Evolutionary conservation across 2,329 filamentous ascomycete genomes (phyloP).

Genomic region (Clarireedia paspali): DNA sequence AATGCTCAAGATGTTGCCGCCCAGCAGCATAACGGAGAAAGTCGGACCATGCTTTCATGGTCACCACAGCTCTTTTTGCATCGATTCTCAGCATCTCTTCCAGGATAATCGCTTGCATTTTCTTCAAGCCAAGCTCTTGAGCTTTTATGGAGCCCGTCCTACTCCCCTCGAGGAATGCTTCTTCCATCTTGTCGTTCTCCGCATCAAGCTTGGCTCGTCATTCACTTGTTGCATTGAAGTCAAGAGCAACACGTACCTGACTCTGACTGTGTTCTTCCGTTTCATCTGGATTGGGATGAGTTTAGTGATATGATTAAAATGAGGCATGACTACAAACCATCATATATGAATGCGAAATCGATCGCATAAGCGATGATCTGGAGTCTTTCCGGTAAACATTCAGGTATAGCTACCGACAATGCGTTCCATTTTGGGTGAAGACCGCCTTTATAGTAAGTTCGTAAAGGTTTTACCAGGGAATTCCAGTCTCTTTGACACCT

Average conservation of each 20-base stretch:
- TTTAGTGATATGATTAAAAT: no score
- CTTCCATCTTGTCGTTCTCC: not conserved
- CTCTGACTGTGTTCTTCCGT: not conserved
- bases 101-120: slow-evolving; percentile 17
- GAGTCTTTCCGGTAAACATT: slow-evolving; percentile 6
- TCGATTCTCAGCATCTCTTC: slow-evolving; percentile 28
- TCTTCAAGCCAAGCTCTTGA: slow-evolving; percentile 11
- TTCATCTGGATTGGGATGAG: not conserved
- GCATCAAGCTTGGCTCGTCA: not conserved
- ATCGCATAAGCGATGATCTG: slow-evolving; percentile 8
- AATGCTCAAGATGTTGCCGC: slow-evolving; percentile 12
- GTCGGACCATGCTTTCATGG: slow-evolving; percentile 25
- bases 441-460: not conserved
- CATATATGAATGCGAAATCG: slow-evolving; percentile 6
- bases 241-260: not conserved
- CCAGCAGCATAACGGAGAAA: slow-evolving; percentile 12
- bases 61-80: slow-evolving; percentile 17
- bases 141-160: slow-evolving; percentile 1
- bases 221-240: not conserved
- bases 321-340: not conserved
- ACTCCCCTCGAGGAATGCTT: slow-evolving; percentile 1
- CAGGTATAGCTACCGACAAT: not conserved
- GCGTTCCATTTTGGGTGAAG: not conserved
- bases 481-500: no score
- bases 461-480: not conserved